These are phyloP conservation scores for Aegilops longissima DNA, from an alignment of 176 grass and related monocot species.

Conservation along the genomic window DNA sequence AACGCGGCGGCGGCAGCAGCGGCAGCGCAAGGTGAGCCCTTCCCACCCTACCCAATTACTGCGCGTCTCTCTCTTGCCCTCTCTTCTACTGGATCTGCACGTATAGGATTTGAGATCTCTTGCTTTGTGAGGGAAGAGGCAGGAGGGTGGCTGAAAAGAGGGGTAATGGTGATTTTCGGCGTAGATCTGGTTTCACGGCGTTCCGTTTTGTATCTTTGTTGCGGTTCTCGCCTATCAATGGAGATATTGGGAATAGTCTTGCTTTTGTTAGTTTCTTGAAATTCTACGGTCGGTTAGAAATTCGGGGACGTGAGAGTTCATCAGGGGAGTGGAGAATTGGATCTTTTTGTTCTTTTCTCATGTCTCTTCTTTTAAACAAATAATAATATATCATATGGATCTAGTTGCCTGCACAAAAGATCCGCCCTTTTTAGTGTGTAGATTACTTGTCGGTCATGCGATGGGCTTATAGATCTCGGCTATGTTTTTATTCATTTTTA, in stretches of 20 bases:
- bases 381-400: not conserved
- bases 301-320: not conserved
- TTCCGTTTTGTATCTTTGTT: not conserved
- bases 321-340: not conserved
- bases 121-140: not conserved
- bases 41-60: not conserved
- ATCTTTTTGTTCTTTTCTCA: not conserved
- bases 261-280: not conserved
- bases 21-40: slow-evolving; percentile 7
- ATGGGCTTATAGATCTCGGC: not conserved
- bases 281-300: not conserved
- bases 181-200: not conserved
- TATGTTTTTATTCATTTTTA: not conserved
- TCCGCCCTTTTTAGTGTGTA: not conserved
- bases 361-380: not conserved
- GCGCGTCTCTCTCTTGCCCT: not conserved
- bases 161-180: too few relatives aligned
- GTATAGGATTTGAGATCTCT: not conserved
- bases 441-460: not conserved
- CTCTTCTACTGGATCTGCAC: not conserved
- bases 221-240: not conserved
- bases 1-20: not conserved
- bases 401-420: not conserved
- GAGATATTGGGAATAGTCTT: not conserved
- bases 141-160: not conserved